A percentile compares a stretch with the other conserved stretches of the same genome.
These are phyloP conservation scores for Tolypocladium album DNA, from an alignment of 2,329 filamentous ascomycete genomes.

Conservation along the genomic window DNA sequence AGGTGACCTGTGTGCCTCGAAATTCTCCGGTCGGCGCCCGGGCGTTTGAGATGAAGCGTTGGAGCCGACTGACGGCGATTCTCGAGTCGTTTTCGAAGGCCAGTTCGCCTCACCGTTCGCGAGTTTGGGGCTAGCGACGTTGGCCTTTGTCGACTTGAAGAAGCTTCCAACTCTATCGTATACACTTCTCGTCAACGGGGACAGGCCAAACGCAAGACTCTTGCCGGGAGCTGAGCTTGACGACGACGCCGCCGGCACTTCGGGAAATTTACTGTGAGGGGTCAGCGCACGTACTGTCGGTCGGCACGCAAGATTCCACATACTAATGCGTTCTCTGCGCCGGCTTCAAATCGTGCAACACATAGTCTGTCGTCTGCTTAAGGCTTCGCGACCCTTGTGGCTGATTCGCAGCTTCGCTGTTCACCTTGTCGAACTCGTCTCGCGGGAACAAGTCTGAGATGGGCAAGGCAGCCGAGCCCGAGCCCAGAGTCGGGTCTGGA, in stretches of 20 bases:
- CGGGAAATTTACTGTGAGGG: constrained; percentile 40
- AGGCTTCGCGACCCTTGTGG: constrained; percentile 52
- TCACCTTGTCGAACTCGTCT: constrained; percentile 55
- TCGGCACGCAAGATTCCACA: constrained; percentile 10
- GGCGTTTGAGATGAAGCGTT: constrained; percentile 7
- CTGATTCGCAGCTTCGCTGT: constrained; percentile 53
- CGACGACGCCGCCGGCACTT: constrained; percentile 14
- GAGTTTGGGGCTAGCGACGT: constrained; percentile 15
- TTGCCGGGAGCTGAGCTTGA: constrained; percentile 10
- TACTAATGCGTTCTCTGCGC: constrained; percentile 63
- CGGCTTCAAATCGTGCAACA: constrained; percentile 63
- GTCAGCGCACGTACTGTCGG: constrained; percentile 13
- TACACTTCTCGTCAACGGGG: constrained; percentile 34
- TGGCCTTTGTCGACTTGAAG: constrained; percentile 27
- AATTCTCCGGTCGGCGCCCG: constrained; percentile 6
- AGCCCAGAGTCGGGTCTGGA: constrained; percentile 51
- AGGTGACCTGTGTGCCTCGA: constrained; percentile 22
- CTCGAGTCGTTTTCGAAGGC: constrained; percentile 8
- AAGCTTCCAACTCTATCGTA: constrained; percentile 28
- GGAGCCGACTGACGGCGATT: constrained; percentile 9
- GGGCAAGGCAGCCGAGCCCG: constrained; percentile 39
- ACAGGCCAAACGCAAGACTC: constrained; percentile 30
- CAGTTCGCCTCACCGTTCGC: constrained; percentile 24
- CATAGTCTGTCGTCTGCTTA: constrained; percentile 61
- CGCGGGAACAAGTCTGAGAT: constrained; percentile 40